Base-by-base conservation (phyloP, 495 filamentous ascomycete genomes). In the Neurospora tetrasperma region DNA sequence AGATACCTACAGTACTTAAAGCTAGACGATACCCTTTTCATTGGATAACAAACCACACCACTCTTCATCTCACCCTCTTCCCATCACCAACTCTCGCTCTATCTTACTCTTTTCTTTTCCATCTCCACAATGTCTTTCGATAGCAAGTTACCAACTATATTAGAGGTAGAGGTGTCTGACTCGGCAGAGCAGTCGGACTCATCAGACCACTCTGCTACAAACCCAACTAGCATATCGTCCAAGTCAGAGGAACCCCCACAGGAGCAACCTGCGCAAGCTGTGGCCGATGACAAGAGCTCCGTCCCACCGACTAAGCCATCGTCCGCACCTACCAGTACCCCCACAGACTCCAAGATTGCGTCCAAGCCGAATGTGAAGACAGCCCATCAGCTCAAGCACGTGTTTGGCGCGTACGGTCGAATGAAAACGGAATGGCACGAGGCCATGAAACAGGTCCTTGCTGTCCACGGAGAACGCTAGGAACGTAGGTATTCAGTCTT, bases 141-240 rank as follows among this genome's bases (percentile, higher is more conserved):
- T 23, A 23, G 1, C 10, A 54, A 54, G 10, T 23, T 54, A 54
- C 46, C 46, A 12, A 54, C 2, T 10, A 20, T 54, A 12, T 54
- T 0, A 54, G 20, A 54, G 9, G 20, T 10, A 23, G 46, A 54
- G n/a, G n/a, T 12, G n/a, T 10, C 20, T 20, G 46, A 23, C 46
- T 12, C 46, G 46, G 12, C 46, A 23, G 46, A 54, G 20, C 20
- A 54, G 9, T 23, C 46, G 5, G 46, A 54, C 46, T 54, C 2
- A 5, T 12, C 46, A 23, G 44, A 23, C 10, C 20, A 23, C 10
- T n/a, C 0, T 23, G 10, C 11, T 10, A 86, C 91, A 40, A 92
- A 95, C 75, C 90, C 94, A 41, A 90, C 92, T 54, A 95, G 94
- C 76, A 93, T 95, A 74, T 91, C 92, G 31, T 89, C 92, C 18